Base-by-base conservation (phyloP, 169 alveolate species). In the Theileria equi region DNA sequence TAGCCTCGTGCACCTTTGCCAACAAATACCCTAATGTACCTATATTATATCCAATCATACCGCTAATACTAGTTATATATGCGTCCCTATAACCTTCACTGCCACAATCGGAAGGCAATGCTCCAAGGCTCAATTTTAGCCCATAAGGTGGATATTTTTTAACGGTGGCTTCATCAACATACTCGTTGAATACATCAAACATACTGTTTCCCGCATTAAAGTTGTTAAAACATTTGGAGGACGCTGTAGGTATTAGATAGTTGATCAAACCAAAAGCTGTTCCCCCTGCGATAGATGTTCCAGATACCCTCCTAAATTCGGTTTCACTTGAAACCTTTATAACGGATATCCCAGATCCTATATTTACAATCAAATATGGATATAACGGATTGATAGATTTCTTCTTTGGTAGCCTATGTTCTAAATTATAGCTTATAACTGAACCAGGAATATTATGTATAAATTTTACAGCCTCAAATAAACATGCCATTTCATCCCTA, bases 321-420 rank as follows among this genome's bases (percentile, higher is more conserved):
- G 32, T 48, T 16, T 41, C 13, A 47, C 71, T 38, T 11, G 2
- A 29, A 16, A 65, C 84, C 73, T 66, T 64, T 21, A 66, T 2
- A 19, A 65, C 44, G 11, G 68, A 76, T n/a, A 60, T 60, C 21
- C 85, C 85, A 16, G 78, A 60, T 3, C 85, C 85, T 40, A 63
- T 53, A 57, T 50, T 76, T 13, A 57, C 79, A 13, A 58, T 65
- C 32, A 76, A 48, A 52, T 55, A 76, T 5, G 79, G 85, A 40
- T 65, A 55, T 8, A 23, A 16, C 0, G 25, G 31, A 11, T 47
- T 1, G 10, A 1, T 35, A 1, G 25, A 48, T 23, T 10, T 31
- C 34, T 40, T 3, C 35, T 53, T 44, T n/a, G 80, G 53, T 38
- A 8, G 21, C 5, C 64, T 41, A 3, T 17, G 26, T 6, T 40